Evolutionary conservation across 805 yeast genomes (phyloP).

Genomic region (Saccharomycopsis amapae): DNA sequence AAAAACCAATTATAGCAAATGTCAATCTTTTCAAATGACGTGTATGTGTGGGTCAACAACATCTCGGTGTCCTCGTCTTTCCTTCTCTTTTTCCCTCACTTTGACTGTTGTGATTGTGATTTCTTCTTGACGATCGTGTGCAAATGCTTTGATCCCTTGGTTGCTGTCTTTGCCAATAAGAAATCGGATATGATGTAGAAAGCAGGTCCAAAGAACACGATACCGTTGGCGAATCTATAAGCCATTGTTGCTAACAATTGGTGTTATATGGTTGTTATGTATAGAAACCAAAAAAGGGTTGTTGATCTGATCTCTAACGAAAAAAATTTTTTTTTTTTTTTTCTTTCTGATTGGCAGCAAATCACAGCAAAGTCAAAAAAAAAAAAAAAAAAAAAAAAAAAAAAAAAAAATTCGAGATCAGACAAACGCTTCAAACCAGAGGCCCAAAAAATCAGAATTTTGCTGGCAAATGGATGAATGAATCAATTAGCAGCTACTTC

Average conservation of each 20-base stretch:
- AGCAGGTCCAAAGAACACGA: conserved; percentile 20
- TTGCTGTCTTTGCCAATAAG: conserved; percentile 7
- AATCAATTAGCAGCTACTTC: no score
- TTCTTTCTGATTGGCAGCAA: not conserved
- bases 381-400: no score
- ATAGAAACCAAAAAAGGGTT: not conserved
- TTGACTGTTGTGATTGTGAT: not conserved
- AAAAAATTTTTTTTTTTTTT: not conserved
- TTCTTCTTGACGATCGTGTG: conserved; percentile 7
- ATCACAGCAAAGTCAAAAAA: no score
- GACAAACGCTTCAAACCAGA: no score
- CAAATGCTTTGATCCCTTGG: conserved; percentile 6
- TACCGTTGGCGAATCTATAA: conserved; percentile 15
- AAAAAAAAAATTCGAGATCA: not conserved
- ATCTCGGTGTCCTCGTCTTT: no score
- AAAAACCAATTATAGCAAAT: no score
- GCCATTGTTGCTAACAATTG: not conserved
- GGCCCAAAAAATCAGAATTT: no score
- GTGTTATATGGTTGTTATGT: not conserved
- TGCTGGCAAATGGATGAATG: no score
- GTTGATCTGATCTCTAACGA: no score
- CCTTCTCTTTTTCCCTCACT: no score
- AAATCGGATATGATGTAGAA: conserved; percentile 15
- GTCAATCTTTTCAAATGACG: no score
- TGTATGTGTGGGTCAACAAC: no score